These are phyloP conservation scores for Lipomyces yamadae DNA, from an alignment of 805 yeast species.

Conservation along the genomic window DNA sequence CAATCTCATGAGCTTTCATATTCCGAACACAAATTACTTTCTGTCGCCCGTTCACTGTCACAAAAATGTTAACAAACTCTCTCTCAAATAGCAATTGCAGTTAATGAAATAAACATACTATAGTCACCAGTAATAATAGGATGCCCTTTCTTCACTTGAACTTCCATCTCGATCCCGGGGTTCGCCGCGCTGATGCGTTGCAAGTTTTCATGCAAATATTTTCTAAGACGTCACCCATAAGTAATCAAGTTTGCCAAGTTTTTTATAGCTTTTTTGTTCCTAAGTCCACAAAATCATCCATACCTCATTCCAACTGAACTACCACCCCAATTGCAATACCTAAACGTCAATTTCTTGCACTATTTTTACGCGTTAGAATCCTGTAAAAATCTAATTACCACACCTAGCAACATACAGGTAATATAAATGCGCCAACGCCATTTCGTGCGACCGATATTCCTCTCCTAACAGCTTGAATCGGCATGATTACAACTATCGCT, in stretches of 20 bases:
- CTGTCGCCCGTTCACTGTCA: conserved; percentile 46
- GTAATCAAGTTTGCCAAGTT: not conserved
- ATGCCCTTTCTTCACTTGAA: conserved; percentile 67
- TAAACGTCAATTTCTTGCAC: conserved; percentile 74
- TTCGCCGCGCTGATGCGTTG: conserved; percentile 61
- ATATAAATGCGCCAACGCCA: conserved; percentile 74
- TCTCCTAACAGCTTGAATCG: conserved; percentile 49
- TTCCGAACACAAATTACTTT: conserved; percentile 80
- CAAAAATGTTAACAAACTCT: not conserved
- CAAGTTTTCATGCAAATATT: conserved; percentile 61
- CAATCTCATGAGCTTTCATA: conserved; percentile 63
- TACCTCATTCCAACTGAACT: conserved; percentile 77
- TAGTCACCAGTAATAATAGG: conserved; percentile 73
- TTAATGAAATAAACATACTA: conserved; percentile 27
- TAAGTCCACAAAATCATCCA: conserved; percentile 16
- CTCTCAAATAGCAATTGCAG: not conserved
- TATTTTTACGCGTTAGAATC: conserved; percentile 29
- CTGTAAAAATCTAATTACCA: not conserved
- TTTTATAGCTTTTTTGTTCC: not conserved
- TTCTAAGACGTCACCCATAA: conserved; percentile 47
- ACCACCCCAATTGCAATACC: conserved; percentile 96
- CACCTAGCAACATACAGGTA: conserved; percentile 50
- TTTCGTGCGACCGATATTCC: conserved; percentile 68
- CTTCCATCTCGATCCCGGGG: conserved; percentile 72
- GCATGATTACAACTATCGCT: conserved; percentile 16